A percentile compares a stretch with the other conserved stretches of the same genome.
Conservation (phyloP, 164 flowering plant genomes). For the Aristolochia contorta region DNA sequence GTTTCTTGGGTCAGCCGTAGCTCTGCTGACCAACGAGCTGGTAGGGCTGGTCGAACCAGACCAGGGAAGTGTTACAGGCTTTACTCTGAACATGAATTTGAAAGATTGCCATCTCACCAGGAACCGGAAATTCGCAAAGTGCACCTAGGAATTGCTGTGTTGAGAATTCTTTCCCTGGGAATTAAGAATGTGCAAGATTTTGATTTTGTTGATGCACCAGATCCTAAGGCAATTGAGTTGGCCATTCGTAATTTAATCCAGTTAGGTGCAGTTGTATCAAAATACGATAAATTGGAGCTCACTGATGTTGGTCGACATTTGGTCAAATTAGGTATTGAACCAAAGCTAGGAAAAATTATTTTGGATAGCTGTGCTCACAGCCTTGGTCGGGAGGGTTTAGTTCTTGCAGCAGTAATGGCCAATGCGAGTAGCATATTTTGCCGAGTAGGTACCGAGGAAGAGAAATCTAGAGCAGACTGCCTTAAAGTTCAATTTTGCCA, state of each 20-base stretch:
- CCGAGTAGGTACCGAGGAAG: conserved; percentile 69
- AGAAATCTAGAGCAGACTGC: conserved; percentile 74
- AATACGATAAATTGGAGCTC: conserved; percentile 34
- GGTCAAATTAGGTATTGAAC: conserved; percentile 86
- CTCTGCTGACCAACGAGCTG: conserved; percentile 90
- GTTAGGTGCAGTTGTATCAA: conserved; percentile 53
- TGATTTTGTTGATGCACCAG: conserved; percentile 91
- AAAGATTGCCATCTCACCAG: conserved; percentile 48
- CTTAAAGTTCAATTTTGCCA: conserved; percentile 90
- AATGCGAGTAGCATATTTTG: conserved; percentile 93
- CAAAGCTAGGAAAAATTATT: conserved; percentile 81
- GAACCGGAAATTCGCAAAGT: conserved; percentile 92
- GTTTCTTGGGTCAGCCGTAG: conserved; percentile 73
- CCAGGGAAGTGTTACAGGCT: conserved; percentile 88
- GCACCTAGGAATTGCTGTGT: conserved; percentile 88
- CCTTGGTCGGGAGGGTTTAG: conserved; percentile 76
- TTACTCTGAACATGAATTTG: conserved; percentile 53
- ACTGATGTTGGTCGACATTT: conserved; percentile 49
- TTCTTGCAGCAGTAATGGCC: conserved; percentile 93
- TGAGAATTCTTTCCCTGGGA: conserved; percentile 82
- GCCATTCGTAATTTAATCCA: conserved; percentile 79
- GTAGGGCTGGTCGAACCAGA: conserved; percentile 96
- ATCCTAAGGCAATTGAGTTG: conserved; percentile 61
- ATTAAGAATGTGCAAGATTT: conserved; percentile 46
- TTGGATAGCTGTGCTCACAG: conserved; percentile 34